A percentile compares a stretch with the other conserved stretches of the same genome.
Evolutionary conservation across 306 rosid genomes (phyloP).

Genomic region (Castanea crenata): DNA sequence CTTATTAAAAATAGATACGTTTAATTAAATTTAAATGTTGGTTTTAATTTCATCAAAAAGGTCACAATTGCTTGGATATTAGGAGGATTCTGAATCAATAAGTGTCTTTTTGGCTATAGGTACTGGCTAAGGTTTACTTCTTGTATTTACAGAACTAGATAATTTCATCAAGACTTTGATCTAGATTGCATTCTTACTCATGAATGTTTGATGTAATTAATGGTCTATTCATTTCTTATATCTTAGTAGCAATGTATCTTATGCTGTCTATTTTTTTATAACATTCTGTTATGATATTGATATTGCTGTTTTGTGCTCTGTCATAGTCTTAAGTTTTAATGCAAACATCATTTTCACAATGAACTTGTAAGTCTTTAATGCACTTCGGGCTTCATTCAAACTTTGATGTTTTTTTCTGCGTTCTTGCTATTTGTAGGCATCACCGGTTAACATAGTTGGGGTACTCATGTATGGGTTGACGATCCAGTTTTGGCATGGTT

Average conservation of each 20-base stretch:
- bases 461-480: slow-evolving; percentile 98
- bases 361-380: too few species aligned
- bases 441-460: slow-evolving; percentile 88
- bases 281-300: neutral
- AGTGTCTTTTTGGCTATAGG: neutral
- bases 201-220: neutral
- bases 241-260: neutral
- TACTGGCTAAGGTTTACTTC: neutral
- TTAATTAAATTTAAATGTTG: neutral
- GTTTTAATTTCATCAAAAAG: neutral
- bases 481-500: slow-evolving; percentile 87
- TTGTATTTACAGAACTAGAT: neutral
- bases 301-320: neutral
- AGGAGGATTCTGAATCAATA: neutral
- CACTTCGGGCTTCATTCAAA: too few species aligned
- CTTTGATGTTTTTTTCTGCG: too few species aligned
- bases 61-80: neutral
- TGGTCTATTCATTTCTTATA: neutral
- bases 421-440: slow-evolving; percentile 56
- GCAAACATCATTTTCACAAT: neutral
- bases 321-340: neutral
- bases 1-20: neutral
- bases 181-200: neutral
- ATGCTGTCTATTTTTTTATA: neutral
- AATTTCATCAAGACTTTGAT: neutral